Evolutionary conservation across 345 rosid genomes (phyloP).

Genomic region (Populus simonii): DNA sequence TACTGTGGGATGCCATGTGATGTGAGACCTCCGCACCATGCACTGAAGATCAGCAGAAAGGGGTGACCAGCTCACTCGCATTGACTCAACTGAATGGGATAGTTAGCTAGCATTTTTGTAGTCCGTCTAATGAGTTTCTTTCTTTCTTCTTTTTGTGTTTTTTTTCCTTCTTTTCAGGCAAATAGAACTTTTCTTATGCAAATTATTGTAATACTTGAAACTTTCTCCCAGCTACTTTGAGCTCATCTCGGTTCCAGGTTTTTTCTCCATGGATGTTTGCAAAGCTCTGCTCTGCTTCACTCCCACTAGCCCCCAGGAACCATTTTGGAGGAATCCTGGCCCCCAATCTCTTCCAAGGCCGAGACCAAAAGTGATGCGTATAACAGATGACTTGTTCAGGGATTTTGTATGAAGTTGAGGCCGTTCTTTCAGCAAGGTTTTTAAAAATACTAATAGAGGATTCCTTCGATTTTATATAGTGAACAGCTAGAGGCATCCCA

Average conservation of each 20-base stretch:
- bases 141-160: neutral
- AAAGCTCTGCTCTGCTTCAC: neutral
- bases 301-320: neutral
- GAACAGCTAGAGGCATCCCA: no score
- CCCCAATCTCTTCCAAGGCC: neutral
- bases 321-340: neutral
- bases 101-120: slow-evolving; percentile 1
- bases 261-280: neutral
- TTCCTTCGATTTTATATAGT: neutral
- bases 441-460: neutral
- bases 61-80: no score
- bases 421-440: neutral
- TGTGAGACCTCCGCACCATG: slow-evolving; percentile 29
- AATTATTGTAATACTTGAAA: neutral
- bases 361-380: neutral
- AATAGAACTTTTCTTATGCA: neutral
- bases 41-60: neutral
- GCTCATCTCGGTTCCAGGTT: no score
- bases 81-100: neutral
- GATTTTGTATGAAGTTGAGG: neutral
- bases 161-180: neutral
- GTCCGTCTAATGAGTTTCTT: neutral
- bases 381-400: neutral
- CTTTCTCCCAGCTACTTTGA: neutral
- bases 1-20: slow-evolving; percentile 49